Evolutionary conservation across 768 basidiomycete species (phyloP).

Genomic region (Suillus subalutaceus): DNA sequence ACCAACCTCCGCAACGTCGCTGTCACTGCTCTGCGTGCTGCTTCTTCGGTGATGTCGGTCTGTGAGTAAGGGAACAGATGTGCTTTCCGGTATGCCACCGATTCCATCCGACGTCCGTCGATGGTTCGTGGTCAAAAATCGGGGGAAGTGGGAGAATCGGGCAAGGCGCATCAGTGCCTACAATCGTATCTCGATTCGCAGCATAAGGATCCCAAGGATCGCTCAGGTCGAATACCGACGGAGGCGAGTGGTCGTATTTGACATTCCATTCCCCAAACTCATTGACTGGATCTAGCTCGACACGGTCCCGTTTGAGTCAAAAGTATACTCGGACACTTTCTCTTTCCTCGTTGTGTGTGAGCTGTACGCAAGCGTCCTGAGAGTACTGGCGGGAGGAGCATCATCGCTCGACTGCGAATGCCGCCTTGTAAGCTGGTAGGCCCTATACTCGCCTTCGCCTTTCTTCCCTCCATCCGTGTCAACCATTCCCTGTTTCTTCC

Average conservation of each 20-base stretch:
- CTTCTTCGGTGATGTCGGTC: conserved; percentile 26
- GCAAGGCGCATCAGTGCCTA: conserved; percentile 27
- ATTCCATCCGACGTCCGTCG: conserved; percentile 10
- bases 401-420: conserved; percentile 28
- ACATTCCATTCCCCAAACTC: conserved; percentile 18
- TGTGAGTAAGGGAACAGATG: conserved; percentile 35
- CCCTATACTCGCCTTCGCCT: conserved; percentile 17
- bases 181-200: conserved; percentile 31
- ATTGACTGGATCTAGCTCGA: conserved; percentile 14
- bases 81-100: conserved; percentile 16
- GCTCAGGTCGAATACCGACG: conserved; percentile 13
- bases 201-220: conserved; percentile 30
- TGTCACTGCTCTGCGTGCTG: conserved; percentile 16
- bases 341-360: conserved; percentile 41
- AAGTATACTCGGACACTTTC: conserved; percentile 35
- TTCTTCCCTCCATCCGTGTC: conserved; percentile 19
- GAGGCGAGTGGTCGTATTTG: conserved; percentile 6
- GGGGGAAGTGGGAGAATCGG: conserved; percentile 19
- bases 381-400: conserved; percentile 41
- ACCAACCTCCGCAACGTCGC: conserved; percentile 27
- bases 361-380: conserved; percentile 42
- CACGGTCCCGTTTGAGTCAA: conserved; percentile 35
- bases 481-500: conserved; percentile 21
- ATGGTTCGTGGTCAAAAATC: conserved; percentile 12
- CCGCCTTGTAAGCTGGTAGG: conserved; percentile 40